Conservation (phyloP, 305 asterid species). For the Fraxinus velutina region DNA sequence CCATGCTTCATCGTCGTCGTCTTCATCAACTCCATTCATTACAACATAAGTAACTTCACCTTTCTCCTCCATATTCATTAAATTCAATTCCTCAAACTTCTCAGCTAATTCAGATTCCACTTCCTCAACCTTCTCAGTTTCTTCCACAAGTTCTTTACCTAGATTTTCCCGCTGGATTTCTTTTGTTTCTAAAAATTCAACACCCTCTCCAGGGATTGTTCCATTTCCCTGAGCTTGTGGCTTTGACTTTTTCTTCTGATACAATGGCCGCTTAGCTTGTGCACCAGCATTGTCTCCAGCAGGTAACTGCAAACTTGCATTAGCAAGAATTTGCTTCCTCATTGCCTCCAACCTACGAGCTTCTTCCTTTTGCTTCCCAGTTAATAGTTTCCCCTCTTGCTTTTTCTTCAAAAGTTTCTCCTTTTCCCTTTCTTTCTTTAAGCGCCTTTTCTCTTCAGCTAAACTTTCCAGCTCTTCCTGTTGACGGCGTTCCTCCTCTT, state of each 20-base stretch:
- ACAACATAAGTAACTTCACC: slow-evolving; percentile 35
- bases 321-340: slow-evolving; percentile 80
- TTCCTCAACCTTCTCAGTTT: slow-evolving; percentile 47
- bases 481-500: slow-evolving; percentile 76
- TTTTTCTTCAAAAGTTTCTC: slow-evolving; percentile 79
- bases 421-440: slow-evolving; percentile 86
- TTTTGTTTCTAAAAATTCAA: slow-evolving; percentile 38
- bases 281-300: slow-evolving; percentile 55
- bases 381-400: slow-evolving; percentile 76
- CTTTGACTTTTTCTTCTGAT: slow-evolving; percentile 74
- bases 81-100: slow-evolving; percentile 47
- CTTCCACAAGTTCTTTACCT: slow-evolving; percentile 42
- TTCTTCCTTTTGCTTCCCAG: slow-evolving; percentile 89
- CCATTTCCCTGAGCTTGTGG: slow-evolving; percentile 63
- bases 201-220: slow-evolving; percentile 39
- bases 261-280: slow-evolving; percentile 62
- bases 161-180: slow-evolving; percentile 40
- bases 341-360: slow-evolving; percentile 83
- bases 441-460: slow-evolving; percentile 83
- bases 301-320: slow-evolving; percentile 41
- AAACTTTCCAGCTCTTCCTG: slow-evolving; percentile 70
- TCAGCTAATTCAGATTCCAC: slow-evolving; percentile 41
- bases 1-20: slow-evolving; percentile 86
- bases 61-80: slow-evolving; percentile 44
- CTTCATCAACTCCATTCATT: slow-evolving; percentile 51